These are phyloP conservation scores for Sanghuangporus baumii DNA, from an alignment of 1,284 basidiomycete species.

Conservation along the genomic window DNA sequence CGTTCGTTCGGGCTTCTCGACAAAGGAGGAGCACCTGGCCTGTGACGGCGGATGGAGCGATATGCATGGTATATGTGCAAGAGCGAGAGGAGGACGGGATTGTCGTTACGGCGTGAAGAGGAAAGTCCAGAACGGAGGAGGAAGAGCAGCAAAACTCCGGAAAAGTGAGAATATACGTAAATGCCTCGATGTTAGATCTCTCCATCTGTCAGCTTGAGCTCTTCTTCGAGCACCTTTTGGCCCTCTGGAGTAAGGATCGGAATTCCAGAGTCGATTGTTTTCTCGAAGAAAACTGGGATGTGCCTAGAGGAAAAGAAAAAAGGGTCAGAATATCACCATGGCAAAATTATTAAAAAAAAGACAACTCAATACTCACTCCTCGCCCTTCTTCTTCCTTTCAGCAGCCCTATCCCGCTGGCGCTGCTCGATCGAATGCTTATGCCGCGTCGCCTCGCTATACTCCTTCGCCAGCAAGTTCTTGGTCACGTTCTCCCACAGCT, in stretches of 20 bases:
- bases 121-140: too few species aligned
- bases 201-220: slow-evolving; percentile 36
- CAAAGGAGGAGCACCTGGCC: too few species aligned
- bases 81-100: too few species aligned
- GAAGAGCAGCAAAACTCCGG: too few species aligned
- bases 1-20: too few species aligned
- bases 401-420: slow-evolving; percentile 81
- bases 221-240: slow-evolving; percentile 62
- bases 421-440: slow-evolving; percentile 89
- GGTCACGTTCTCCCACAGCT: slow-evolving; percentile 88
- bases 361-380: slow-evolving; percentile 53
- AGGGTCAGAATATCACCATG: slow-evolving; percentile 12
- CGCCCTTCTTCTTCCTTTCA: slow-evolving; percentile 73
- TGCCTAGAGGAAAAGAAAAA: slow-evolving; percentile 48
- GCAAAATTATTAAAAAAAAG: neutral
- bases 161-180: neutral
- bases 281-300: slow-evolving; percentile 75
- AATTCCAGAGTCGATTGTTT: slow-evolving; percentile 67
- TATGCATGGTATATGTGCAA: too few species aligned
- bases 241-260: slow-evolving; percentile 72
- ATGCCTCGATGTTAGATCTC: neutral
- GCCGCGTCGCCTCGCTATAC: slow-evolving; percentile 82
- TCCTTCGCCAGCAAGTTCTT: slow-evolving; percentile 75
- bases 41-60: too few species aligned
- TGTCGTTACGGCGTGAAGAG: too few species aligned